A percentile compares a stretch with the other conserved stretches of the same genome.
phyloP scores from a whole-genome alignment of 2,329 filamentous ascomycete species.

The Colletotrichum lupini region DNA sequence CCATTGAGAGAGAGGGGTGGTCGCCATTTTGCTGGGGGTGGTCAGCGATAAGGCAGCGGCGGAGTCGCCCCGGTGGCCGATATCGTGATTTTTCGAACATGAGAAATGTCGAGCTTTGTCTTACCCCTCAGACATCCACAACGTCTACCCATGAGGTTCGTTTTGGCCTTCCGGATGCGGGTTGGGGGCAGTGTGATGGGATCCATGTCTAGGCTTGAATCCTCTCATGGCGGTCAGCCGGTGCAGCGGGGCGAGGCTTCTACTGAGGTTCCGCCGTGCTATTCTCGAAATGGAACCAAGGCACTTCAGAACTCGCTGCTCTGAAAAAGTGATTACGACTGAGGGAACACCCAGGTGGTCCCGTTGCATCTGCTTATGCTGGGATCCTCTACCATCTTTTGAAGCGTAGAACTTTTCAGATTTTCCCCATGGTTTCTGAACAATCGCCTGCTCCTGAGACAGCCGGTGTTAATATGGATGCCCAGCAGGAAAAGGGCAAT shows the following conservation, averaged over 20 bases:
- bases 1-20: not conserved
- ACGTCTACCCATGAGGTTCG: not conserved
- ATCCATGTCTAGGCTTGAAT: conserved; percentile 22
- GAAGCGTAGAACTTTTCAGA: not conserved
- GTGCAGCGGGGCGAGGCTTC: conserved; percentile 5
- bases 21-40: not conserved
- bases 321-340: not conserved
- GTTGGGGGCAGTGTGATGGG: not conserved
- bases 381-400: not conserved
- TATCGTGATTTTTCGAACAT: not conserved
- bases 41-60: conserved; percentile 20
- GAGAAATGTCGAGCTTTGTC: not conserved
- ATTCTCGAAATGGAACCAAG: not conserved
- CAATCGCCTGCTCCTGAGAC: not conserved
- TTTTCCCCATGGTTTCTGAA: not conserved
- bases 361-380: not conserved
- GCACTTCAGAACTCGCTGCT: not conserved
- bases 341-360: not conserved
- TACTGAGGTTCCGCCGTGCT: not conserved
- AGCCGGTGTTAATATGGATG: not conserved
- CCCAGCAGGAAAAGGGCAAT: not conserved
- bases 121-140: not conserved
- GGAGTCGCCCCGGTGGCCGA: not conserved
- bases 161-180: conserved; percentile 15
- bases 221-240: conserved; percentile 9